A percentile compares a stretch with the other conserved stretches of the same genome.
Conservation (phyloP, 306 rosid genomes). For the Cucurbita argyrosperma region DNA sequence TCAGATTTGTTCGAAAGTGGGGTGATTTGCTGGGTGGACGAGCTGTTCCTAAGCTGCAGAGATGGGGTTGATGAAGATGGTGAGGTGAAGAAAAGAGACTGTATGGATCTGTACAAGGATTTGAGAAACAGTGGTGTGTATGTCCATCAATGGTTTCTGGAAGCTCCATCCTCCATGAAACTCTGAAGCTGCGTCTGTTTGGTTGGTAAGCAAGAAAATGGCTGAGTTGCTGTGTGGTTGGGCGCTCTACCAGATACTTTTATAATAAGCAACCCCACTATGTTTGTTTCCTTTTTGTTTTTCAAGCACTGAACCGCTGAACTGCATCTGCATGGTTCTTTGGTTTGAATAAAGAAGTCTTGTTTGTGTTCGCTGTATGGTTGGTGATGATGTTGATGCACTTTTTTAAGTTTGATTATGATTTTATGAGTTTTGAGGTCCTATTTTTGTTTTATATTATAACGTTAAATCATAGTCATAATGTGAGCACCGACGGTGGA, state of each 20-base stretch:
- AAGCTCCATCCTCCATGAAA: constrained; percentile 12
- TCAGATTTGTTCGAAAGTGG: constrained; percentile 50
- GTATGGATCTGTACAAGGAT: constrained; percentile 50
- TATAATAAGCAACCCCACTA: constrained; percentile 50
- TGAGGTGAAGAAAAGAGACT: constrained; percentile 19
- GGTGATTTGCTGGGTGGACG: constrained; percentile 62
- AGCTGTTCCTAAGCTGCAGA: constrained; percentile 61
- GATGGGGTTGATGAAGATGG: constrained; percentile 16
- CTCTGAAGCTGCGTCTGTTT: background rate
- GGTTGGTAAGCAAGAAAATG: constrained; percentile 10
- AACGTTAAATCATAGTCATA: background rate
- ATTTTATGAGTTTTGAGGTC: background rate
- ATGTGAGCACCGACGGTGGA: background rate
- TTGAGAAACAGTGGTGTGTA: constrained; percentile 62
- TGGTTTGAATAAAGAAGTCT: background rate
- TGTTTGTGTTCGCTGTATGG: background rate
- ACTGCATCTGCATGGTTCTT: background rate
- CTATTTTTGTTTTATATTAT: background rate
- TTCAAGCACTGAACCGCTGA: background rate
- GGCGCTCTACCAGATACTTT: constrained; percentile 16
- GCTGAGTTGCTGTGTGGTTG: constrained; percentile 31
- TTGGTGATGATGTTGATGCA: background rate
- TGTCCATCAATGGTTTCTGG: constrained; percentile 87
- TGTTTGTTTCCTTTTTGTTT: background rate
- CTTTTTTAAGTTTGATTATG: background rate